These are phyloP conservation scores for Asclepias syriaca DNA, from an alignment of 257 asterid genomes.

Conservation along the genomic window DNA sequence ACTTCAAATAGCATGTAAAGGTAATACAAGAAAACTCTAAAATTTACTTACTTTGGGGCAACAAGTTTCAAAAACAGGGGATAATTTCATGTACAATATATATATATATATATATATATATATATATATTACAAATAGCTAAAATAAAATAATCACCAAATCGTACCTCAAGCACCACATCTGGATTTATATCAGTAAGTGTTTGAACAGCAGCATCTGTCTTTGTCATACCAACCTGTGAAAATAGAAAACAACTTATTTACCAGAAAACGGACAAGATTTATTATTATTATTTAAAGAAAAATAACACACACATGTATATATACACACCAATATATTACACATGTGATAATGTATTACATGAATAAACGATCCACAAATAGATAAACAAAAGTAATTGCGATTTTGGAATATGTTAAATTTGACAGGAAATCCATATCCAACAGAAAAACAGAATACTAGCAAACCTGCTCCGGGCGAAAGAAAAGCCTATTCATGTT, in stretches of 20 bases:
- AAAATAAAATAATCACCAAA: conserved; percentile 4
- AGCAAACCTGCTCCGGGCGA: conserved; percentile 91
- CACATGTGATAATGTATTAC: neutral
- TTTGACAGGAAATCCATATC: neutral
- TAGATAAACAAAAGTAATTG: neutral
- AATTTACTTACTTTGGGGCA: neutral
- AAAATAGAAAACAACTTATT: conserved; percentile 2
- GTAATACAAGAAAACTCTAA: neutral
- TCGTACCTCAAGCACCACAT: conserved; percentile 93
- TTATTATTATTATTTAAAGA: no score
- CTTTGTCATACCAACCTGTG: conserved; percentile 92
- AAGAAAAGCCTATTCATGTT: conserved; percentile 98
- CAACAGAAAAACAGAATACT: neutral
- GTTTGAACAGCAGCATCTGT: conserved; percentile 99
- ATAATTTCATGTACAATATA: neutral
- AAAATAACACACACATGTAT: no score
- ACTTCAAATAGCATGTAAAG: neutral
- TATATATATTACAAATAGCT: neutral
- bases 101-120: no score
- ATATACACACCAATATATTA: no score
- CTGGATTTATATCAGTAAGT: conserved; percentile 92
- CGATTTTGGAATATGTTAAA: neutral
- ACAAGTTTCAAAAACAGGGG: neutral
- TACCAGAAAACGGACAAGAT: neutral
- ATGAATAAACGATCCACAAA: neutral